phyloP scores from a whole-genome alignment of 345 rosid species.

The Eucalyptus regnans region DNA sequence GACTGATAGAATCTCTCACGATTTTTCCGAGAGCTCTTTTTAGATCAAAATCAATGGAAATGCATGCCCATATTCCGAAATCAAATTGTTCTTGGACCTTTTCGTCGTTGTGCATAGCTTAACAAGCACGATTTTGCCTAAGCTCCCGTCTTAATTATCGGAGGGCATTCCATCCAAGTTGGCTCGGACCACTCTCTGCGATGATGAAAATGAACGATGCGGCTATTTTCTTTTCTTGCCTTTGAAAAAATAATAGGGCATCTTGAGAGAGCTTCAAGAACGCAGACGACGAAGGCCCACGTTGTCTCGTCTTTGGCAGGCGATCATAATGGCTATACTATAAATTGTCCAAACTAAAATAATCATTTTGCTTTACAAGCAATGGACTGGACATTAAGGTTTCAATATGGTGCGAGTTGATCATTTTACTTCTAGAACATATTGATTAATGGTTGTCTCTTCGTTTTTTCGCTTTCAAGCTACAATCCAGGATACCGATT shows the following conservation, averaged over 20 bases:
- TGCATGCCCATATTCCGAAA: no score
- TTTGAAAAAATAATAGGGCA: neutral
- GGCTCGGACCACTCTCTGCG: neutral
- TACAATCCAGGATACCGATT: neutral
- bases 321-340: neutral
- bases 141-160: neutral
- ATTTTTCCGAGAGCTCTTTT: neutral
- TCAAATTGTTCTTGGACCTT: neutral
- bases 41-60: no score
- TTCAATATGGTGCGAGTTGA: neutral
- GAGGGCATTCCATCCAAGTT: neutral
- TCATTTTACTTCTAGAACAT: neutral
- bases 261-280: neutral
- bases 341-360: neutral
- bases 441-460: neutral
- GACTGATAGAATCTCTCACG: neutral
- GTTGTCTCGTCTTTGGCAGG: neutral
- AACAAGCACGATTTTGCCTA: neutral
- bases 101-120: neutral
- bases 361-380: neutral
- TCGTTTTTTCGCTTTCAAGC: neutral
- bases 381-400: neutral
- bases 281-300: no score
- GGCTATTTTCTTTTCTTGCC: neutral
- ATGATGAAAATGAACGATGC: neutral